phyloP scores from a whole-genome alignment of 352 stramenopile genomes.

The Globisporangium middletonii region DNA sequence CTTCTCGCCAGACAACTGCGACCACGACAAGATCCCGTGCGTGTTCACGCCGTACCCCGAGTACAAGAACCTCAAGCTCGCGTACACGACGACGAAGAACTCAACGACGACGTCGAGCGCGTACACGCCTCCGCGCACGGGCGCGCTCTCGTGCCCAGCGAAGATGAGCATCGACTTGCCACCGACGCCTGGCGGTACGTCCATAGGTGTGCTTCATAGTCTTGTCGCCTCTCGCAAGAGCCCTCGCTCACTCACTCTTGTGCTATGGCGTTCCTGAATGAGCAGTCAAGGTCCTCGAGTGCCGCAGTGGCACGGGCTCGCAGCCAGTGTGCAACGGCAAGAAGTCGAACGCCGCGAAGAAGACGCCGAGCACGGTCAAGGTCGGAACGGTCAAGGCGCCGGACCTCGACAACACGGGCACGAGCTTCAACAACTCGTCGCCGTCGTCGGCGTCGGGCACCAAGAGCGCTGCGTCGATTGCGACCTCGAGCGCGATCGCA shows the following conservation, averaged over 20 bases:
- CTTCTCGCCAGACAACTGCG: conserved; percentile 60
- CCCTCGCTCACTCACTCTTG: neutral
- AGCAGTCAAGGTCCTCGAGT: conserved; percentile 40
- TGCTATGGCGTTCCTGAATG: neutral
- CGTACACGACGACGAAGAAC: conserved; percentile 62
- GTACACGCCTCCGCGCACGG: conserved; percentile 28
- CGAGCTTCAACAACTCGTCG: conserved; percentile 9
- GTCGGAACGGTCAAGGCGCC: conserved; percentile 11
- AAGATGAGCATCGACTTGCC: conserved; percentile 22
- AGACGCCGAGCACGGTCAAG: conserved; percentile 16
- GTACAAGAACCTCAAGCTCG: conserved; percentile 62
- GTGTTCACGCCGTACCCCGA: conserved; percentile 67
- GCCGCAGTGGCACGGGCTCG: conserved; percentile 16
- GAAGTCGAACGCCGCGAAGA: conserved; percentile 47
- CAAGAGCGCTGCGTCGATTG: neutral
- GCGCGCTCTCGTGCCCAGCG: conserved; percentile 36
- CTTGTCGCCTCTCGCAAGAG: neutral
- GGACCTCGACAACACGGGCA: conserved; percentile 5
- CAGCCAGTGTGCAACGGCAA: conserved; percentile 53
- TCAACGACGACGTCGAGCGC: conserved; percentile 38
- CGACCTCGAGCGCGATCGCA: conserved; percentile 1
- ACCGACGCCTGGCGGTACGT: conserved; percentile 7
- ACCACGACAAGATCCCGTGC: conserved; percentile 49
- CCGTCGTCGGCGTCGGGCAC: neutral
- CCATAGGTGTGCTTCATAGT: neutral